phyloP scores from a whole-genome alignment of 371 early-diverging fungal genomes.

The Mucor mucedo region DNA sequence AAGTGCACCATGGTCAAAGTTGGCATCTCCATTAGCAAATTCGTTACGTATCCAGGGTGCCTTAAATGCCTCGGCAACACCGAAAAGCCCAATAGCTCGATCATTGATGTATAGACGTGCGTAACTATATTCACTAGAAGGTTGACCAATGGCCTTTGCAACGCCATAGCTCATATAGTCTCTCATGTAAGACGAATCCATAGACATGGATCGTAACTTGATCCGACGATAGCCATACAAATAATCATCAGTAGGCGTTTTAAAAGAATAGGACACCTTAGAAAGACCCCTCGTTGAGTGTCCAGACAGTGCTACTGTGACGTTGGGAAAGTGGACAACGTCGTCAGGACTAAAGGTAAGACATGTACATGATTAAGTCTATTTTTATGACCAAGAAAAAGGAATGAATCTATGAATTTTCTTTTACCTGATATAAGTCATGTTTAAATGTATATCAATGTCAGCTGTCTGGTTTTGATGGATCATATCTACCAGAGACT shows the following conservation, averaged over 20 bases:
- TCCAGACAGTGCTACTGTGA: slow-evolving; percentile 27
- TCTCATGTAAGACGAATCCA: slow-evolving; percentile 54
- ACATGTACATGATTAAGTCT: background rate
- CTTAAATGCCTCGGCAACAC: slow-evolving; percentile 36
- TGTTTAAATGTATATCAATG: slow-evolving; percentile 14
- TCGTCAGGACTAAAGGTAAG: slow-evolving; percentile 4
- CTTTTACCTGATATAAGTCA: slow-evolving; percentile 41
- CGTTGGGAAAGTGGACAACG: slow-evolving; percentile 12
- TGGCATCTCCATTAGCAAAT: slow-evolving; percentile 30
- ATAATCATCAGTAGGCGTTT: slow-evolving; percentile 26
- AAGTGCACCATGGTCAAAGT: slow-evolving; percentile 27
- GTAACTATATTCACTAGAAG: slow-evolving; percentile 45
- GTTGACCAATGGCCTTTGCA: slow-evolving; percentile 45
- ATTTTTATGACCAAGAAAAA: no score
- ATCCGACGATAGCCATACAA: slow-evolving; percentile 37
- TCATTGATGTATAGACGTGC: slow-evolving; percentile 38
- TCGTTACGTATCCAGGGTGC: slow-evolving; percentile 40
- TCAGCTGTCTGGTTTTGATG: slow-evolving; percentile 26
- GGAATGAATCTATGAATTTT: background rate
- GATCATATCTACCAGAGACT: slow-evolving; percentile 24
- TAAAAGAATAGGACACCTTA: slow-evolving; percentile 33
- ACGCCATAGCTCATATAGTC: slow-evolving; percentile 55
- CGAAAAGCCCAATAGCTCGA: slow-evolving; percentile 39
- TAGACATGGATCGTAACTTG: slow-evolving; percentile 39
- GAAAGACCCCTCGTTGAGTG: slow-evolving; percentile 24